Base-by-base conservation (phyloP, 2,329 filamentous ascomycete genomes). In the Lasiodiplodia gonubiensis region DNA sequence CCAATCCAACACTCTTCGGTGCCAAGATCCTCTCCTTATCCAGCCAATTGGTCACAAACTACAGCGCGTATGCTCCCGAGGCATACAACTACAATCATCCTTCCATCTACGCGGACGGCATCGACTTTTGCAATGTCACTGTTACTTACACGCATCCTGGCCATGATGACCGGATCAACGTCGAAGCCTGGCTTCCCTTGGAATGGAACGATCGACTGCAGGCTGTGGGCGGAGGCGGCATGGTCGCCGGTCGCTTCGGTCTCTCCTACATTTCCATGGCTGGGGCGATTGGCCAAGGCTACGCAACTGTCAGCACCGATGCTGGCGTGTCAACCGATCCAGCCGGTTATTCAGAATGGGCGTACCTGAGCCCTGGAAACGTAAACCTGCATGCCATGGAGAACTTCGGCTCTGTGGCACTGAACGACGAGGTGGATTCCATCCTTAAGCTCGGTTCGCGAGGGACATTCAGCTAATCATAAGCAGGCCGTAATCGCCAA, bases 391-490 rank as follows among this genome's bases (percentile, higher is more conserved):
- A 72, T 35, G 63, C 75, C 3, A 57, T 83, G 6, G 72, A 78
- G 12, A 79, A 82, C 61, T 78, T 80, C 25, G 80, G 77, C 0
- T 77, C 74, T 0, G 71, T 76, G 0, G 76, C 78, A n/a, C 46
- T 81, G 11, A 72, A 77, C 4, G 81, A 83, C 27, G 69, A 60
- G 35, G 55, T 60, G 46, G 27, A 27, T 23, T 2, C n/a, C 18
- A 42, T 27, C 14, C 25, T 51, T 23, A 0, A 37, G 16, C 54
- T 57, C 11, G 16, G 7, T 57, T 21, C n/a, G 37, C 30, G 25
- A 18, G 42, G n/a, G 23, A 14, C 21, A 12, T 66, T 16, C 14
- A 0, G 37, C 57, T 61, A 11, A 48, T n/a, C 23, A 12, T 1
- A 3, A 18, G n/a, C 27, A 61, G 52, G 70, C 73, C 14, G 57